Conservation (phyloP, 495 filamentous ascomycete genomes). For the Neurospora cerealis region DNA sequence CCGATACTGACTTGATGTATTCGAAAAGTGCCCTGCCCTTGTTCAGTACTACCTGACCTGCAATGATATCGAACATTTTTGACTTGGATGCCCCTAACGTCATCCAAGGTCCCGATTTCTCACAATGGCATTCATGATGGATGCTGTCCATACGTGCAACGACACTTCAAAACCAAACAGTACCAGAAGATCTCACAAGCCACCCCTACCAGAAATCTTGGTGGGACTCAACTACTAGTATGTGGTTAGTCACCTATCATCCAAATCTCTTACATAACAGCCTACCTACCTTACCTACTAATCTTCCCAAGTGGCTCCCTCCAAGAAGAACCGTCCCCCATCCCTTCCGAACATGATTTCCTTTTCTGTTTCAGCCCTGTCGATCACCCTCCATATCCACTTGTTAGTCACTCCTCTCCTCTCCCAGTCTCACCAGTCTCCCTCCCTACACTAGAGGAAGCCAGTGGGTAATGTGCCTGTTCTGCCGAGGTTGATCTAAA, state of each 20-base stretch:
- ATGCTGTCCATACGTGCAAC: too few relatives aligned
- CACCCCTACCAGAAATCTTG: neutral
- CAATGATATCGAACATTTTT: neutral
- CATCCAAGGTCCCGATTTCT: neutral
- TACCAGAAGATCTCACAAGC: neutral
- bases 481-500: neutral
- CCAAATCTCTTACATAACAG: neutral
- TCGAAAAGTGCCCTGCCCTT: neutral
- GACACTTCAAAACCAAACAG: too few relatives aligned
- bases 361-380: conserved; percentile 18
- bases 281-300: neutral
- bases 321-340: neutral
- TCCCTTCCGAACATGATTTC: neutral
- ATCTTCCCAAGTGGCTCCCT: neutral
- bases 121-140: neutral
- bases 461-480: neutral
- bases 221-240: neutral
- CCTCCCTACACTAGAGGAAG: neutral
- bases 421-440: neutral
- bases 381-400: conserved; percentile 8
- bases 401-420: neutral
- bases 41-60: neutral
- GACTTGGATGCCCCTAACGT: neutral
- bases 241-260: neutral
- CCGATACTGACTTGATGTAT: neutral